phyloP scores from a whole-genome alignment of 108 stramenopile genomes.

The Skeletonema grethae region DNA sequence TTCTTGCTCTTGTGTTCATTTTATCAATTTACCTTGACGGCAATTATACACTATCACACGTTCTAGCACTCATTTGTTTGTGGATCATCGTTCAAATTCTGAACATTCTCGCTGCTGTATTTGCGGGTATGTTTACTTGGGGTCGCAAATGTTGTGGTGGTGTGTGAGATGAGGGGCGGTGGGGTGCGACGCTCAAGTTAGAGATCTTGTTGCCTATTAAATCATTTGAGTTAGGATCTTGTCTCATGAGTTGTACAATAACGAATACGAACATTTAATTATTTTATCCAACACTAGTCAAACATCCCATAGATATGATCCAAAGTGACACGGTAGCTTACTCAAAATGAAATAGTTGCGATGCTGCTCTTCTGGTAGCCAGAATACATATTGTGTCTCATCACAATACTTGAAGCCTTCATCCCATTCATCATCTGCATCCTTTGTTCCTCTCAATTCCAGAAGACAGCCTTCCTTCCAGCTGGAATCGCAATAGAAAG shows the following conservation, averaged over 20 bases:
- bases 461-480: background rate
- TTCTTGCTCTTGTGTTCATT: background rate
- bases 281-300: background rate
- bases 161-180: background rate
- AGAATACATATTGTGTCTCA: background rate
- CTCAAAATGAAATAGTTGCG: slow-evolving; percentile 3
- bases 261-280: no score
- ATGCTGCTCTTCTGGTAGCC: background rate
- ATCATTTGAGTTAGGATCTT: no score
- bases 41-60: no score
- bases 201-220: no score
- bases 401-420: background rate
- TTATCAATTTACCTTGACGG: no score
- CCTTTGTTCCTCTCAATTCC: background rate
- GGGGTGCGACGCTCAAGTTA: no score
- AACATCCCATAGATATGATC: slow-evolving; percentile 2
- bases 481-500: background rate
- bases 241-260: no score
- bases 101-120: background rate
- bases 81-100: background rate
- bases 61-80: no score
- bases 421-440: background rate
- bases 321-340: slow-evolving; percentile 2
- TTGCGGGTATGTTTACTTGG: background rate
- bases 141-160: slow-evolving; percentile 9